A percentile compares a stretch with the other conserved stretches of the same genome.
Evolutionary conservation across 768 basidiomycete genomes (phyloP).

Genomic region (Kwoniella sp.): DNA sequence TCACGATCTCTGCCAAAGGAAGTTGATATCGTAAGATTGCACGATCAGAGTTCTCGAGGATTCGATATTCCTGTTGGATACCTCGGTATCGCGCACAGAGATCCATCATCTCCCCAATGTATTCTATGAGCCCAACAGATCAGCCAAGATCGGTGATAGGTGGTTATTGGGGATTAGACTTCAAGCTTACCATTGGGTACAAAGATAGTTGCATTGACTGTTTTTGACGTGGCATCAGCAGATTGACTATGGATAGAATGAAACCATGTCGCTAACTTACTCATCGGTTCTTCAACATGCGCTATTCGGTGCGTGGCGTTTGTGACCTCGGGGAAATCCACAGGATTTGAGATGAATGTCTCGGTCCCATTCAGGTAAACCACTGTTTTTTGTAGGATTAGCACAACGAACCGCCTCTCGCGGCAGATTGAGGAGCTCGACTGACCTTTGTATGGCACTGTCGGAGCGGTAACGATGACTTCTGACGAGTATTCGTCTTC

Average conservation of each 20-base stretch:
- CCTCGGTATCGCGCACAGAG: constrained; percentile 85
- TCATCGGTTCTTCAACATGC: constrained; percentile 83
- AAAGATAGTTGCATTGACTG: constrained; percentile 87
- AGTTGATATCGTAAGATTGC: constrained; percentile 78
- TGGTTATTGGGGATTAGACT: background rate
- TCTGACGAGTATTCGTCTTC: constrained; percentile 96
- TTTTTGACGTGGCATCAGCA: too few species aligned
- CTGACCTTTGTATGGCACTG: constrained; percentile 86
- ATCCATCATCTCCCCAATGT: constrained; percentile 95
- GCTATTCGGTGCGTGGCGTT: constrained; percentile 64
- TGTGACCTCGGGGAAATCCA: constrained; percentile 84
- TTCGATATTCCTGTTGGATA: constrained; percentile 77
- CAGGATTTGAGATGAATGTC: constrained; percentile 80
- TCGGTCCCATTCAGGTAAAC: constrained; percentile 69
- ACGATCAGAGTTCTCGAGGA: constrained; percentile 68
- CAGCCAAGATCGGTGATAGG: background rate
- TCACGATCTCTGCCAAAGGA: constrained; percentile 88
- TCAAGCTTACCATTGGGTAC: constrained; percentile 81
- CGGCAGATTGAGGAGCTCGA: background rate
- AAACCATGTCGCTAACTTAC: constrained; percentile 24
- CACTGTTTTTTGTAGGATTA: constrained; percentile 60
- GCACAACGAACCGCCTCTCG: background rate
- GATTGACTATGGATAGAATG: constrained; percentile 2
- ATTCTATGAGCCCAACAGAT: constrained; percentile 61
- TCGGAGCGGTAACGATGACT: constrained; percentile 92